A percentile compares a stretch with the other conserved stretches of the same genome.
These are phyloP conservation scores for Gelatoporia subvermispora DNA, from an alignment of 768 basidiomycete genomes.

Conservation along the genomic window DNA sequence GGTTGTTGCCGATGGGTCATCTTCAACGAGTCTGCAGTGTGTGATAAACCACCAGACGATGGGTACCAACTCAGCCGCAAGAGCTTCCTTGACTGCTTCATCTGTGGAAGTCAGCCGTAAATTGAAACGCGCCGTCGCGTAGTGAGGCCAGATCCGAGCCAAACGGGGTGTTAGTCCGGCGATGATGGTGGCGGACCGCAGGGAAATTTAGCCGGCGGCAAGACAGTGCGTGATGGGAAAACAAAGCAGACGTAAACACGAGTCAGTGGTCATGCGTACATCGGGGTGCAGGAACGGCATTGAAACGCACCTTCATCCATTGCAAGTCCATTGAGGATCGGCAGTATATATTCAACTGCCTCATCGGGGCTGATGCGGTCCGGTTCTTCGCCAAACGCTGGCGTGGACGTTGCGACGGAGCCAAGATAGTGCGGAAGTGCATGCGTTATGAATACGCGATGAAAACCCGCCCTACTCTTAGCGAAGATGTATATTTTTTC, in stretches of 20 bases:
- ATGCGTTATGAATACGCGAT: constrained; percentile 80
- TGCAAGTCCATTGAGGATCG: constrained; percentile 80
- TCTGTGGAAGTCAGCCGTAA: constrained; percentile 38
- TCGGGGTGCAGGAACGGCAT: background rate
- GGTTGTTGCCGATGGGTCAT: constrained; percentile 12
- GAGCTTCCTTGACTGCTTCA: constrained; percentile 83
- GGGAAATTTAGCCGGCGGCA: constrained; percentile 6
- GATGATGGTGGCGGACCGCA: background rate
- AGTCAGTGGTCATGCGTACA: constrained; percentile 6
- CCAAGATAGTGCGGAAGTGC: constrained; percentile 74
- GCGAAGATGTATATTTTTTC: constrained; percentile 92
- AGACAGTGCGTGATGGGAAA: background rate
- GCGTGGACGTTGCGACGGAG: constrained; percentile 7
- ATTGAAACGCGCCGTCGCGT: background rate
- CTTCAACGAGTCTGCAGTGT: constrained; percentile 23
- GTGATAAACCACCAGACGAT: constrained; percentile 94
- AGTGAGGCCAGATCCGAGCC: background rate
- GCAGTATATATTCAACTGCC: constrained; percentile 89
- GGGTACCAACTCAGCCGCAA: constrained; percentile 71
- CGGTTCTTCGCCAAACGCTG: constrained; percentile 8
- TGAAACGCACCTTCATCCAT: constrained; percentile 70
- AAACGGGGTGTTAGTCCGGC: constrained; percentile 3
- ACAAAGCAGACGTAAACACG: background rate
- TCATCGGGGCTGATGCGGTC: constrained; percentile 74
- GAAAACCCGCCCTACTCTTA: constrained; percentile 64